A percentile compares a stretch with the other conserved stretches of the same genome.
Conservation (phyloP, 257 asterid genomes). For the Salvia hispanica region DNA sequence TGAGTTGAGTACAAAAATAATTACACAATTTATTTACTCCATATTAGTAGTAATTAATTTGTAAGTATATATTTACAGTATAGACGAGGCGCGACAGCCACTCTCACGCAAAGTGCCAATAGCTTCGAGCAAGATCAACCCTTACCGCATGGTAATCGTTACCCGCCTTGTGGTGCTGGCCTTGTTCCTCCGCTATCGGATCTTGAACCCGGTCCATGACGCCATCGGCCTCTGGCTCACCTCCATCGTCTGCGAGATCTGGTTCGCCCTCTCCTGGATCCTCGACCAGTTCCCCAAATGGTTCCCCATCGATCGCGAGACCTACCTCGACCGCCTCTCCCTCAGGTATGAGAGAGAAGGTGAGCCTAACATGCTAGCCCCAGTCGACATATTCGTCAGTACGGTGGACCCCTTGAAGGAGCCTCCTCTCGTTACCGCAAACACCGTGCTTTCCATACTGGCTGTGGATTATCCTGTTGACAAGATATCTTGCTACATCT, state of each 20-base stretch:
- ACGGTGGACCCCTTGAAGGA: conserved; percentile 96
- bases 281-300: conserved; percentile 99
- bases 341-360: conserved; percentile 93
- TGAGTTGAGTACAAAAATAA: conserved; percentile 43
- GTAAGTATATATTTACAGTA: conserved; percentile 42
- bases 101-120: conserved; percentile 90
- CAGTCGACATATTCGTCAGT: conserved; percentile 86
- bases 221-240: conserved; percentile 98
- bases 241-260: conserved; percentile 89
- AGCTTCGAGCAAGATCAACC: conserved; percentile 91
- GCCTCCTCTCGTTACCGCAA: conserved; percentile 92
- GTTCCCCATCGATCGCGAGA: conserved; percentile 92
- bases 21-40: too few relatives aligned
- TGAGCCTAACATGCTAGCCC: conserved; percentile 85
- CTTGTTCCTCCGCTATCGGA: conserved; percentile 82
- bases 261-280: conserved; percentile 98
- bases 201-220: conserved; percentile 87
- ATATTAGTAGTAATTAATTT: too few relatives aligned
- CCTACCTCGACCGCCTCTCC: conserved; percentile 94
- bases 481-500: conserved; percentile 84
- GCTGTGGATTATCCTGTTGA: conserved; percentile 97
- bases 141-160: conserved; percentile 95
- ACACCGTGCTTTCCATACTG: conserved; percentile 83
- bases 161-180: conserved; percentile 78
- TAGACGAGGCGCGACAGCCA: conserved; percentile 96